These are phyloP conservation scores for Suillus variegatus DNA, from an alignment of 768 basidiomycete species.

Conservation along the genomic window DNA sequence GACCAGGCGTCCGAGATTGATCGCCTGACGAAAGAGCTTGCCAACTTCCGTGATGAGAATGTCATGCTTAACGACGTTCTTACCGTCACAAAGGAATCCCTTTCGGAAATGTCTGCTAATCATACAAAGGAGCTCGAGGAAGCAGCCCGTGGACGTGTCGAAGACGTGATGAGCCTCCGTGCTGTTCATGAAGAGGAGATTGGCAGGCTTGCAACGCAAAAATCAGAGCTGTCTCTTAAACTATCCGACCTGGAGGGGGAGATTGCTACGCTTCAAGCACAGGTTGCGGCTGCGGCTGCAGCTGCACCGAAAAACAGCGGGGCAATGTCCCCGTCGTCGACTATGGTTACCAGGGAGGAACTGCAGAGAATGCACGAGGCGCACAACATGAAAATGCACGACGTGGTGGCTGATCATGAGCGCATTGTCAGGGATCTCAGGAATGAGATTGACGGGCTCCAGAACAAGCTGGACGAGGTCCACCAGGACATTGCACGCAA, in stretches of 20 bases:
- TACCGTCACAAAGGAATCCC: conserved; percentile 66
- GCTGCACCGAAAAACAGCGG: conserved; percentile 60
- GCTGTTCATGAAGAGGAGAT: conserved; percentile 64
- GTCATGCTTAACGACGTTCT: conserved; percentile 65
- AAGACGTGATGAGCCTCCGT: conserved; percentile 67
- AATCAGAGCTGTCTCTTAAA: conserved; percentile 58
- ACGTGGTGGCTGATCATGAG: conserved; percentile 69
- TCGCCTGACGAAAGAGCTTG: conserved; percentile 58
- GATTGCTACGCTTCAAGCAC: conserved; percentile 62
- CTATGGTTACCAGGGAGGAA: conserved; percentile 70
- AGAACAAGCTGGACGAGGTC: conserved; percentile 51
- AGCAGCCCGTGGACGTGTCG: conserved; percentile 65
- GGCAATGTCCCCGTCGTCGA: conserved; percentile 35
- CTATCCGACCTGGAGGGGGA: conserved; percentile 82
- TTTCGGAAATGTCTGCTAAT: conserved; percentile 67
- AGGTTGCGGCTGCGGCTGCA: conserved; percentile 44
- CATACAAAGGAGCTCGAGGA: conserved; percentile 77
- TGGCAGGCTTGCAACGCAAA: conserved; percentile 53
- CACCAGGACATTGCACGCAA: conserved; percentile 66
- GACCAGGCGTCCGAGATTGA: conserved; percentile 57
- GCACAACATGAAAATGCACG: conserved; percentile 78
- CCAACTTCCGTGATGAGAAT: conserved; percentile 69
- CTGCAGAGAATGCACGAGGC: conserved; percentile 79
- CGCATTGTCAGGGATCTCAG: conserved; percentile 53
- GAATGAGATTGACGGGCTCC: conserved; percentile 58